Evolutionary conservation across 1,139 yeast species (phyloP).

Genomic region (Pichia sp.): DNA sequence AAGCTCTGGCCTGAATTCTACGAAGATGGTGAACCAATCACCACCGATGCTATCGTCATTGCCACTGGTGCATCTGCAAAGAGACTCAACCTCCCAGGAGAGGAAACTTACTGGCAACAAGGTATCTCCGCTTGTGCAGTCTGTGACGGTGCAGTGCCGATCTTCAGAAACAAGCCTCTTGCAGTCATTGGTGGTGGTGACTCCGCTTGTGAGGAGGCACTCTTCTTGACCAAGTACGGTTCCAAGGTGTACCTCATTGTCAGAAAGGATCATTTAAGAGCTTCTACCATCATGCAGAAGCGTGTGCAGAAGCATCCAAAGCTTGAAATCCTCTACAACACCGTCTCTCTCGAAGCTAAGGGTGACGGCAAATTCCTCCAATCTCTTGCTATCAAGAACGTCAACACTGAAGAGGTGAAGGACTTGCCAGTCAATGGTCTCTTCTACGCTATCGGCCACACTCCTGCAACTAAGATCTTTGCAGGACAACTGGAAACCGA

Average conservation of each 20-base stretch:
- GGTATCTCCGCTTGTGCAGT: constrained; percentile 99
- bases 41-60: constrained; percentile 85
- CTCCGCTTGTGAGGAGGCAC: constrained; percentile 98
- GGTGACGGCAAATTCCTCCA: constrained; percentile 82
- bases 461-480: constrained; percentile 86
- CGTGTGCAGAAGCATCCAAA: constrained; percentile 79
- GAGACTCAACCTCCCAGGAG: constrained; percentile 92
- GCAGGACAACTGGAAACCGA: constrained; percentile 75
- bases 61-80: constrained; percentile 99
- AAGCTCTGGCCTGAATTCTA: constrained; percentile 95
- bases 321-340: constrained; percentile 84
- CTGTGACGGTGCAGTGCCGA: constrained; percentile 99
- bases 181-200: constrained; percentile 99
- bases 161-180: constrained; percentile 93
- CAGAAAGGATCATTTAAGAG: constrained; percentile 90
- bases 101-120: constrained; percentile 96
- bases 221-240: constrained; percentile 92
- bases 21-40: constrained; percentile 82
- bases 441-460: constrained; percentile 97
- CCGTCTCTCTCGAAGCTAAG: constrained; percentile 79
- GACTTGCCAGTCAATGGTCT: constrained; percentile 83
- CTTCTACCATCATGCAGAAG: constrained; percentile 94
- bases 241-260: constrained; percentile 90
- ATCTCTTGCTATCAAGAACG: constrained; percentile 57
- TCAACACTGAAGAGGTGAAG: constrained; percentile 57